These are phyloP conservation scores for Fagopyrum esculentum DNA, from an alignment of 148 eudicot genomes.

Conservation along the genomic window DNA sequence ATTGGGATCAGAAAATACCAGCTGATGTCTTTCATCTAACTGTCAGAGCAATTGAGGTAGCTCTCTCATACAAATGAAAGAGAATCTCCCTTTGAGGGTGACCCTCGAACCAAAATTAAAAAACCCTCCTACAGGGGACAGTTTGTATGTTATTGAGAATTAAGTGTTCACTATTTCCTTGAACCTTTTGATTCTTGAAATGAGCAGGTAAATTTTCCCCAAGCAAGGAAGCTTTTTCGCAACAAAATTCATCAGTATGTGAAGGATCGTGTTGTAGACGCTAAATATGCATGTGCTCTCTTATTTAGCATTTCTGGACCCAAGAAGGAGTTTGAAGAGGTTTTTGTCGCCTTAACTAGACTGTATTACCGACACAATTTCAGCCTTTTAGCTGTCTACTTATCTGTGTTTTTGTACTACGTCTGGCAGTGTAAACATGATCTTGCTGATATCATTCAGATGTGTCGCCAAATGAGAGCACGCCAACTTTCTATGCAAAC, in stretches of 20 bases:
- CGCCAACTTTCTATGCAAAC: constrained; percentile 57
- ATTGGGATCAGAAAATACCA: constrained; percentile 87
- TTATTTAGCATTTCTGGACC: constrained; percentile 49
- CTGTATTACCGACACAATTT: not conserved
- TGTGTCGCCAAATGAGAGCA: constrained; percentile 64
- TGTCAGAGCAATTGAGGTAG: constrained; percentile 76
- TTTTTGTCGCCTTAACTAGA: constrained; percentile 20
- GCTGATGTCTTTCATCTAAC: constrained; percentile 73
- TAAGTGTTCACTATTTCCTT: not conserved
- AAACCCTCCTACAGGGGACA: not conserved
- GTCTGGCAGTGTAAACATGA: constrained; percentile 61
- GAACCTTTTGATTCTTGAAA: not conserved
- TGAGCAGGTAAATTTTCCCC: constrained; percentile 60
- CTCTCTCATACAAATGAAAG: not conserved
- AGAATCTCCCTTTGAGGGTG: not conserved
- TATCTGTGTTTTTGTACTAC: constrained; percentile 7
- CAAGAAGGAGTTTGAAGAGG: constrained; percentile 67
- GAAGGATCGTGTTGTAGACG: constrained; percentile 80
- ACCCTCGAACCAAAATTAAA: not conserved
- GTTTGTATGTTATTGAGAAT: not conserved
- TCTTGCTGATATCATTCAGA: constrained; percentile 72
- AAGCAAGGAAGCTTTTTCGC: constrained; percentile 70
- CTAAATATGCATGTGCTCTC: constrained; percentile 93
- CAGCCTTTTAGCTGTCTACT: constrained; percentile 7
- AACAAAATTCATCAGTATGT: constrained; percentile 85